Conservation (phyloP, 179 eudicot genomes). For the Spergularia azorica region DNA sequence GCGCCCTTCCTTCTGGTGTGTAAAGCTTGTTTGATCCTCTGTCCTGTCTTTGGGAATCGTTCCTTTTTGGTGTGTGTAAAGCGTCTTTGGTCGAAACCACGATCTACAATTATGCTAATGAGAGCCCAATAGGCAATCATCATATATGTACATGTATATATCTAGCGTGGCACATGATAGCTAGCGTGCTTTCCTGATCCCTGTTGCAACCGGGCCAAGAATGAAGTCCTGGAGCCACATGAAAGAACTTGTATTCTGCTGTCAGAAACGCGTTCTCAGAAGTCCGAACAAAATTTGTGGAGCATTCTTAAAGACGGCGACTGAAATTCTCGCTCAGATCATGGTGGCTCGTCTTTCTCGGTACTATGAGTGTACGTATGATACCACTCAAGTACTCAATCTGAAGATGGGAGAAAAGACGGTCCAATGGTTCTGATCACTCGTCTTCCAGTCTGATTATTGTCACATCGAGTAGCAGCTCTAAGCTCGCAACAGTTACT, state of each 20-base stretch:
- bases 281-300: neutral
- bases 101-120: neutral
- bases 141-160: neutral
- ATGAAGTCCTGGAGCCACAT: no score
- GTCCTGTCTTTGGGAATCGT: neutral
- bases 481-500: no score
- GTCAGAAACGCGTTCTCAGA: no score
- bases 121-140: neutral
- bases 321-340: neutral
- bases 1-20: neutral
- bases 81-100: neutral
- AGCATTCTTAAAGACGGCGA: neutral
- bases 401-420: neutral
- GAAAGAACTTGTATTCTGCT: no score
- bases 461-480: no score
- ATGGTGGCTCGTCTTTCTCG: neutral
- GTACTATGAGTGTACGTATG: no score
- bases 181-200: no score
- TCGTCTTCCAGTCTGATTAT: no score
- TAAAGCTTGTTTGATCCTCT: neutral
- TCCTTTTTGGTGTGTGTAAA: constrained; percentile 11
- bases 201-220: no score
- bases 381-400: no score
- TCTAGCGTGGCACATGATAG: no score
- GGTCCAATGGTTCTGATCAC: no score